A percentile compares a stretch with the other conserved stretches of the same genome.
Evolutionary conservation across 176 grass and related monocot species (phyloP).

Genomic region (Eragrostis curvula): DNA sequence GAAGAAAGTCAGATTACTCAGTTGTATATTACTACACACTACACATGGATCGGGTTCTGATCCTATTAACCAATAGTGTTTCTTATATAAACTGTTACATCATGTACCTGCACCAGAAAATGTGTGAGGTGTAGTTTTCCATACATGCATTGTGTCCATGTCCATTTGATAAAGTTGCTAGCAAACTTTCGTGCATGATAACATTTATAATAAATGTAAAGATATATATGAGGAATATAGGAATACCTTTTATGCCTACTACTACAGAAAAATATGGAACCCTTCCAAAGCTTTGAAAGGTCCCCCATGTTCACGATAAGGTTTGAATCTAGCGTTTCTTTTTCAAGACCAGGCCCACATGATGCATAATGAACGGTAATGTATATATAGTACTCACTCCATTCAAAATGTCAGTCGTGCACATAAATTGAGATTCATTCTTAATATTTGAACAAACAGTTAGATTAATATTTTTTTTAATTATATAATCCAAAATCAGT

Average conservation of each 20-base stretch:
- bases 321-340: neutral
- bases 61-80: neutral
- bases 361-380: slow-evolving; percentile 46
- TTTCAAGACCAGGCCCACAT: slow-evolving; percentile 37
- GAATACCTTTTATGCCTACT: slow-evolving; percentile 19
- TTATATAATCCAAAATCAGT: too few relatives aligned
- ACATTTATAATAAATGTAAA: slow-evolving; percentile 18
- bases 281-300: too few relatives aligned
- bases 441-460: too few relatives aligned
- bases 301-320: too few relatives aligned
- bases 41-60: neutral
- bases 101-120: neutral
- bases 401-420: too few relatives aligned
- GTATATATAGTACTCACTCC: too few relatives aligned
- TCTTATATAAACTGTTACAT: neutral
- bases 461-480: too few relatives aligned
- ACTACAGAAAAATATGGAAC: neutral
- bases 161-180: slow-evolving; percentile 32
- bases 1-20: neutral
- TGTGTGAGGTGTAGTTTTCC: neutral
- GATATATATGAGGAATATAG: slow-evolving; percentile 51
- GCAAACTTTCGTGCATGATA: too few relatives aligned
- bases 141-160: slow-evolving; percentile 2
- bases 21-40: neutral
- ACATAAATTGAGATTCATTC: too few relatives aligned